Base-by-base conservation (phyloP, 345 rosid genomes). In the Lumnitzera littorea region DNA sequence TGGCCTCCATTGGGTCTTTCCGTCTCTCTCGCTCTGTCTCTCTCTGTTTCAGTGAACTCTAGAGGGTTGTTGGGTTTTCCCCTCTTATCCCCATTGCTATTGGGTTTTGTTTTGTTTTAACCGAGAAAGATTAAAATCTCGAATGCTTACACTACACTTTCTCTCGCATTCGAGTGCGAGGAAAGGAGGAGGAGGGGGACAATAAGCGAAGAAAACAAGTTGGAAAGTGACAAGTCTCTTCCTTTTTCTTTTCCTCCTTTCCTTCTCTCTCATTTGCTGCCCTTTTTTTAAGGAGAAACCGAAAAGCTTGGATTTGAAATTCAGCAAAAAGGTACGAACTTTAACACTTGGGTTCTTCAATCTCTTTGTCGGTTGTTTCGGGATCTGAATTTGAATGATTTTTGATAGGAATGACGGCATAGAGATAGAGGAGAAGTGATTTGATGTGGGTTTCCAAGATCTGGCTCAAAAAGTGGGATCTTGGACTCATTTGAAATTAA, bases 101-200 rank as follows among this genome's bases (percentile, higher is more conserved):
- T 43, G 31, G 49, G 41, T 50, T 20, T 51, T 25, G 43, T 55
- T 49, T 25, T 60, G 63, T 43, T 24, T 60, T 25, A 7, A 24
- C 55, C 55, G 43, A 46, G 25, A 41, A 61, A 31, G 31, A 36
- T 56, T 25, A 11, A 14, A 56, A 53, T 56, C 50, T 50, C 49
- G 62, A 64, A 64, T 64, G 68, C 68, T 64, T 64, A 23, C 48
- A 31, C 54, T 57, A 53, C 41, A 64, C 68, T 50, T 55, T 41
- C 57, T 29, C 62, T 2, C 20, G 13, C 54, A 12, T 57, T 56
- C 50, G 68, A 64, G 68, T 57, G 62, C 25, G 62, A 50, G 55
- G 31, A 15, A 57, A 64, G 68, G 41, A 49, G 50, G 61, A 5
- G 49, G 23, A 43, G 48, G 29, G 23, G 48, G 29, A 41, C 16